Evolutionary conservation across 352 stramenopile species (phyloP), one percentile per base, ranked within the genome.

Genomic region (Phytophthora brassicae): DNA sequence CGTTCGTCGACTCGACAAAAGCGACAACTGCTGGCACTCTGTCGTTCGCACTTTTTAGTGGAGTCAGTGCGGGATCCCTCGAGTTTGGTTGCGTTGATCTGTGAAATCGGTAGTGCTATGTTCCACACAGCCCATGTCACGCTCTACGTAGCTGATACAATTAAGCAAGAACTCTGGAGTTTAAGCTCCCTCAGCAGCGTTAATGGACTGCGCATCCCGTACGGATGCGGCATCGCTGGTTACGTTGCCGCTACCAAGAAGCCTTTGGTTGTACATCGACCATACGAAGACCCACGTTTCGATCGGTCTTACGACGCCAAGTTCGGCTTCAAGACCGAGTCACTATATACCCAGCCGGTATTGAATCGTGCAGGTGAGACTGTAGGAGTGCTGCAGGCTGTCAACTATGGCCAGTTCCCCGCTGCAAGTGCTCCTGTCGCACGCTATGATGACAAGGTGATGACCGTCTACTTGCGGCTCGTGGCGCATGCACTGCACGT

Each of bases 241-340:
- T 77, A 81, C 0, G 77, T 92, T 1, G 83, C 85, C 1, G 64
- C 63, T 28, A 87, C 75, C 0, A 85, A 85, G 35, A 61, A 89
- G 46, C 65, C 72, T 19, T 43, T 94, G 14, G 79, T 86, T 12
- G 74, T 94, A 4, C 70, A 69, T 13, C 83, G 89, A 39, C 83
- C 84, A 1, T 93, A 94, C 64, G 74, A 93, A 38, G 84, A 91
- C 44, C 63, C 79, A 13, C 82, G 81, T 16, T 96, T 96, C 59
- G 86, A 94, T 61, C 69, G 64, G 5, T 91, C 84, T 39, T 86
- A 94, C 23, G 87, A 96, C 68, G 53, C 79, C 31, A 88, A 88
- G 64, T 88, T 89, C 43, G 84, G 85, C 29, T 96, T 92, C 74
- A 87, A 88, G 50, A 95, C 88, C 0, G 78, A 91, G 38, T 90